These are phyloP conservation scores for Solanum dulcamara DNA, from an alignment of 257 asterid genomes.

Conservation along the genomic window DNA sequence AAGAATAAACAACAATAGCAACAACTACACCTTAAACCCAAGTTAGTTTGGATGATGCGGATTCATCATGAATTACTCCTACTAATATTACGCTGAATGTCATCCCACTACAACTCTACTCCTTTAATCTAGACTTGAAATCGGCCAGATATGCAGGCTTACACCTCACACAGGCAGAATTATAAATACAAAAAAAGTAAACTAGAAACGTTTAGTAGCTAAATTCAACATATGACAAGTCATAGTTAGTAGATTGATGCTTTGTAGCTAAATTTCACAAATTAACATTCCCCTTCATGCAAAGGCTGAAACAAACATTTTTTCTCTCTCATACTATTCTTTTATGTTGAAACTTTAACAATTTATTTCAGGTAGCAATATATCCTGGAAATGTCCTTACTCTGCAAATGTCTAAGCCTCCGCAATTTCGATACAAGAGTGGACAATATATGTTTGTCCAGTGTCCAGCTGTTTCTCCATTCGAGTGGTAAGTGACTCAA, in stretches of 20 bases:
- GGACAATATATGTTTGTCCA: slow-evolving; percentile 98
- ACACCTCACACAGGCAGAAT: background rate
- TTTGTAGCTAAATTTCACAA: background rate
- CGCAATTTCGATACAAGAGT: slow-evolving; percentile 64
- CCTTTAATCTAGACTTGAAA: background rate
- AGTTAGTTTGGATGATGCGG: background rate
- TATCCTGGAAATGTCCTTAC: slow-evolving; percentile 89
- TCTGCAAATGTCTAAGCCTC: slow-evolving; percentile 92
- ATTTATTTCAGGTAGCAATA: slow-evolving; percentile 63
- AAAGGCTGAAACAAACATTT: background rate
- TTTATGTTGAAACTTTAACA: background rate
- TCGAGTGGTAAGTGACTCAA: slow-evolving; percentile 57
- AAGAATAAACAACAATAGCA: background rate
- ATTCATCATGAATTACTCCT: background rate
- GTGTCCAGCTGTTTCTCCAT: slow-evolving; percentile 94
- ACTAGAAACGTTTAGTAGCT: background rate
- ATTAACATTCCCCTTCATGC: background rate
- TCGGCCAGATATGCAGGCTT: background rate
- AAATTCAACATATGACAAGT: background rate
- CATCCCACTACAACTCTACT: background rate
- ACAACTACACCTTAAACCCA: background rate
- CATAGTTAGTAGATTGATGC: background rate
- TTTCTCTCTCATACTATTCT: background rate
- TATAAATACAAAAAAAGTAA: background rate
- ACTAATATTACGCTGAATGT: background rate